Base-by-base conservation (phyloP, 768 basidiomycete genomes). In the Amanita fuliginea region DNA sequence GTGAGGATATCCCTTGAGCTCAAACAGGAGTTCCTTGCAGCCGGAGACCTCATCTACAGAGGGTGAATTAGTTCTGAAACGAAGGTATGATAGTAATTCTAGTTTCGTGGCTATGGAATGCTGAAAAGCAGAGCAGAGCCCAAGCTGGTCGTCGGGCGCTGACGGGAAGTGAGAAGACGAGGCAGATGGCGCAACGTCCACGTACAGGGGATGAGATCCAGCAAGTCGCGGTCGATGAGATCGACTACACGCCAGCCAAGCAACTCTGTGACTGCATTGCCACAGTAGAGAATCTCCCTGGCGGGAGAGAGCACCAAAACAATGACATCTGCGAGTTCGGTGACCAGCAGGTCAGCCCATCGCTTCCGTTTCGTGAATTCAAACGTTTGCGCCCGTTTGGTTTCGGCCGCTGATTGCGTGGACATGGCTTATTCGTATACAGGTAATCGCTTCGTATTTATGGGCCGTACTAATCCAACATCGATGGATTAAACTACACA, bases 341-440 rank as follows among this genome's bases (percentile, higher is more conserved):
- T 73, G 51, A 86, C 65, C 21, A 91, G 70, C 11, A 93, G 69
- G 61, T 92, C 89, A 14, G 81, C 83, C 90, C 90, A 93, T 49
- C 82, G 75, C 61, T 91, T 91, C 49, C 89, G 71, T 60, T 87
- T 89, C 0, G 86, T 88, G 62, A 92, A 93, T 62, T 93, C 90
- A 57, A 80, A 92, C 10, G 68, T 67, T 6, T 67, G 57, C 1
- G 59, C 61, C 2, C 60, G 39, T 43, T 59, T 64, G 26, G 35
- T 47, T 13, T 14, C 43, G 26, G 34, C 26, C 14, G 53, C 39
- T 54, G 55, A 36, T 39, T 46, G 40, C 47, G 52, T 46, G 36
- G 57, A 44, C 36, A 48, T 51, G 48, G 40, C 37, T 32, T 36
- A 34, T 37, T 21, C 45, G 36, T 16, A 37, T 35, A 8, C 26